Evolutionary conservation across 331 rosid genomes (phyloP).

Genomic region (Dryas integrifolia): DNA sequence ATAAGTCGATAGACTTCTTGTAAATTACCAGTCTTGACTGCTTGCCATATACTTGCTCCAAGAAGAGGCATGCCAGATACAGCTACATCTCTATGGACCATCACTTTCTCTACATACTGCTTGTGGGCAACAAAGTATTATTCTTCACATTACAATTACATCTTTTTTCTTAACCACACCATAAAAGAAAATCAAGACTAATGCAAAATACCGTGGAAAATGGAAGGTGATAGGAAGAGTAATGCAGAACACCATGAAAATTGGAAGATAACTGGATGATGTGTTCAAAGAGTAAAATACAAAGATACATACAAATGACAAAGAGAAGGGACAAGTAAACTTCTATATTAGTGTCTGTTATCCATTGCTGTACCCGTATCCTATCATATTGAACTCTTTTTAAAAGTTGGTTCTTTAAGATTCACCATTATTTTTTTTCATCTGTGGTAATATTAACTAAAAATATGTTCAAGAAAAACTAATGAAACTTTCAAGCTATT

Average conservation of each 20-base stretch:
- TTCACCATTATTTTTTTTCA: background rate
- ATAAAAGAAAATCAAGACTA: constrained; percentile 8
- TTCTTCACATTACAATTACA: background rate
- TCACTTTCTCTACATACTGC: constrained; percentile 76
- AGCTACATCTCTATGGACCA: constrained; percentile 51
- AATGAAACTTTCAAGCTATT: background rate
- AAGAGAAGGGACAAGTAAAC: background rate
- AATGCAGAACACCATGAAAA: background rate
- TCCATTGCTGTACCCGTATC: background rate
- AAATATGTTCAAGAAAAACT: background rate
- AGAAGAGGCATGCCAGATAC: constrained; percentile 39
- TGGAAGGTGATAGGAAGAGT: background rate
- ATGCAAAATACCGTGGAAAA: background rate
- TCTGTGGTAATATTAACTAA: background rate
- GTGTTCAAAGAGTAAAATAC: background rate
- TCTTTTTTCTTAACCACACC: background rate
- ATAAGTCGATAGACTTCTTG: constrained; percentile 72
- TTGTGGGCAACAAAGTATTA: constrained; percentile 29
- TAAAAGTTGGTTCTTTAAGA: background rate
- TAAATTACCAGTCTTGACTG: constrained; percentile 55
- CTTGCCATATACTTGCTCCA: constrained; percentile 67
- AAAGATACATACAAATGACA: background rate
- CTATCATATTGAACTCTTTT: background rate
- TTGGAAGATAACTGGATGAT: background rate
- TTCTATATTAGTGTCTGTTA: background rate